Conservation (phyloP, 106 monocot genomes). For the Dendrobium officinale region DNA sequence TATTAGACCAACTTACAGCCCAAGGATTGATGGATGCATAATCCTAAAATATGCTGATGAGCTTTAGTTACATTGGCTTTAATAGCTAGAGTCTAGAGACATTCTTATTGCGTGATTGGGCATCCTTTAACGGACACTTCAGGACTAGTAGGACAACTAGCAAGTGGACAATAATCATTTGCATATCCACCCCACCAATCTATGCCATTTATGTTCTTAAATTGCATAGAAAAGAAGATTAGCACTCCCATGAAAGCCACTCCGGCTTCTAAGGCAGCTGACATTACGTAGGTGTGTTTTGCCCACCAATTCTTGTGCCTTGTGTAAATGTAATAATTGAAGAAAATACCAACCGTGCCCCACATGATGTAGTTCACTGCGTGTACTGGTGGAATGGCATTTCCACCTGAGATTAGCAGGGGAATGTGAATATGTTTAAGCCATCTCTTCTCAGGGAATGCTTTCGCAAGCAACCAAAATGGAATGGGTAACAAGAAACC, state of each 20-base stretch:
- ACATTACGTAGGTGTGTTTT: conserved; percentile 70
- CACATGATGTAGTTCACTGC: conserved; percentile 67
- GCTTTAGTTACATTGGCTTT: too few relatives aligned
- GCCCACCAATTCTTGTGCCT: conserved; percentile 71
- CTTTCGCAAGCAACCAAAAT: conserved; percentile 42
- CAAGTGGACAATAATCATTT: conserved; percentile 45
- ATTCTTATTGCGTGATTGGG: conserved; percentile 11
- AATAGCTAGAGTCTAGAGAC: background rate
- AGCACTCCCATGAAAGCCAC: conserved; percentile 83
- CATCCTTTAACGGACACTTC: conserved; percentile 40
- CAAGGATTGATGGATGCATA: too few relatives aligned
- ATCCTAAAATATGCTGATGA: too few relatives aligned
- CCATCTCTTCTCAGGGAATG: conserved; percentile 55
- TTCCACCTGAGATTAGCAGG: conserved; percentile 44
- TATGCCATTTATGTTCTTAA: conserved; percentile 17
- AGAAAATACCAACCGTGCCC: conserved; percentile 50
- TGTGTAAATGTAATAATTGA: conserved; percentile 58
- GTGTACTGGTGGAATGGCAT: conserved; percentile 51
- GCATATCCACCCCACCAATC: conserved; percentile 54
- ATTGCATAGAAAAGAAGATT: conserved; percentile 49
- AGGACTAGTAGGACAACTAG: conserved; percentile 53
- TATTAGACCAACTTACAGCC: too few relatives aligned
- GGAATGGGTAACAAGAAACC: conserved; percentile 62
- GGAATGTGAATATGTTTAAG: conserved; percentile 66
- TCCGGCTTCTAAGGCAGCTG: conserved; percentile 74